A percentile compares a stretch with the other conserved stretches of the same genome.
Conservation (phyloP, 1,284 basidiomycete species). For the Rhizoctonia solani region DNA sequence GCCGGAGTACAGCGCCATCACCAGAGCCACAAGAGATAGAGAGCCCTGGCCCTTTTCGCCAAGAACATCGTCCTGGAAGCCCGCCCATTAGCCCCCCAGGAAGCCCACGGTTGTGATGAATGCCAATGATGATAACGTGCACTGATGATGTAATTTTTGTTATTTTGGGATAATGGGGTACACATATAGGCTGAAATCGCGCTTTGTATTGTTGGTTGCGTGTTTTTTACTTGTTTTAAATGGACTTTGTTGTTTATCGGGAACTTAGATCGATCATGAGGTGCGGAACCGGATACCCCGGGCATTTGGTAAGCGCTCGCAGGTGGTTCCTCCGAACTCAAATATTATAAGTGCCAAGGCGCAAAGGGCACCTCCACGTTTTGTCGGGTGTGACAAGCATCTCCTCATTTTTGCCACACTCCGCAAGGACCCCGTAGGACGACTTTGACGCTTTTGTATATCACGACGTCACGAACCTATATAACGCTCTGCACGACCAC, state of each 20-base stretch:
- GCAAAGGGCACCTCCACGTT: no score
- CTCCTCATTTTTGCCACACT: conserved; percentile 20
- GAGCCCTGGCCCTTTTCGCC: background rate
- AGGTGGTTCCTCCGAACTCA: no score
- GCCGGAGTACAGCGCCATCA: conserved; percentile 11
- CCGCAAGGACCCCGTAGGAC: background rate
- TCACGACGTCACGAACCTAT: conserved; percentile 33
- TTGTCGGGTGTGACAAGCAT: background rate
- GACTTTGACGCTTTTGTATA: conserved; percentile 8
- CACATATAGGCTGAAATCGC: background rate
- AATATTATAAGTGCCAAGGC: no score
- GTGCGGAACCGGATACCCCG: no score
- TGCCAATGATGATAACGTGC: no score
- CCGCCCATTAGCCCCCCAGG: conserved; percentile 2
- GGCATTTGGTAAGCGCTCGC: no score
- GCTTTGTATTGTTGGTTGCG: background rate
- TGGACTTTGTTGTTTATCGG: no score
- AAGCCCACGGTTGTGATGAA: background rate
- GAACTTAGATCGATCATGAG: no score
- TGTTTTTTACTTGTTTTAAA: background rate
- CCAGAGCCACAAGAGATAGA: conserved; percentile 16
- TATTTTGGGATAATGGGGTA: background rate
- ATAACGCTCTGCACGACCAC: conserved; percentile 10
- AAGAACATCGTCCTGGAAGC: conserved; percentile 1
- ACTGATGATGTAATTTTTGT: no score